A percentile compares a stretch with the other conserved stretches of the same genome.
These are phyloP conservation scores for Castanea crenata DNA, from an alignment of 306 rosid species.

Conservation along the genomic window DNA sequence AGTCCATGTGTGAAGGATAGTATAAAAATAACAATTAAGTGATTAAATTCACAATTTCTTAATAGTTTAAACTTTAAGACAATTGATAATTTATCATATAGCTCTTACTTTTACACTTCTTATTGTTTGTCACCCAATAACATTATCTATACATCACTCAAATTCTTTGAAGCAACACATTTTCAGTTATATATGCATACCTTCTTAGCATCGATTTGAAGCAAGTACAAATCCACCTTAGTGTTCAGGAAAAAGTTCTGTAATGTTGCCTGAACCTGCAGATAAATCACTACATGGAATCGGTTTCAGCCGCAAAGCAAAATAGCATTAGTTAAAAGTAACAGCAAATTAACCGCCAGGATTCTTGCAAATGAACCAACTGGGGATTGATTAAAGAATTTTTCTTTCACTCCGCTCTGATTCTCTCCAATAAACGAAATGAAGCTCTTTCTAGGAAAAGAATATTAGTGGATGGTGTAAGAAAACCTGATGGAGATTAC, in stretches of 20 bases:
- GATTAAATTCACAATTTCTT: no score
- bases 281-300: background rate
- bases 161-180: background rate
- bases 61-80: no score
- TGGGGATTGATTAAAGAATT: background rate
- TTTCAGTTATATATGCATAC: constrained; percentile 22
- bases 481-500: constrained; percentile 72
- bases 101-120: background rate
- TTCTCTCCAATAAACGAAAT: background rate
- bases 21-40: no score
- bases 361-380: background rate
- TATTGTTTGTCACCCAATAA: background rate
- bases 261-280: constrained; percentile 66
- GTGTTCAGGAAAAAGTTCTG: constrained; percentile 58
- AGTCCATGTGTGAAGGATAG: no score
- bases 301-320: background rate
- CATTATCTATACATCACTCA: background rate
- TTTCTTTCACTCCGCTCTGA: background rate
- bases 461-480: background rate
- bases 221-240: constrained; percentile 64
- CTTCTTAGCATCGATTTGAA: constrained; percentile 78
- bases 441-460: background rate
- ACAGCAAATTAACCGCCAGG: no score
- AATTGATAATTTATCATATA: background rate
- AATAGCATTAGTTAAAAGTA: no score